Base-by-base conservation (phyloP, 768 basidiomycete genomes). In the Tricholomella constricta region DNA sequence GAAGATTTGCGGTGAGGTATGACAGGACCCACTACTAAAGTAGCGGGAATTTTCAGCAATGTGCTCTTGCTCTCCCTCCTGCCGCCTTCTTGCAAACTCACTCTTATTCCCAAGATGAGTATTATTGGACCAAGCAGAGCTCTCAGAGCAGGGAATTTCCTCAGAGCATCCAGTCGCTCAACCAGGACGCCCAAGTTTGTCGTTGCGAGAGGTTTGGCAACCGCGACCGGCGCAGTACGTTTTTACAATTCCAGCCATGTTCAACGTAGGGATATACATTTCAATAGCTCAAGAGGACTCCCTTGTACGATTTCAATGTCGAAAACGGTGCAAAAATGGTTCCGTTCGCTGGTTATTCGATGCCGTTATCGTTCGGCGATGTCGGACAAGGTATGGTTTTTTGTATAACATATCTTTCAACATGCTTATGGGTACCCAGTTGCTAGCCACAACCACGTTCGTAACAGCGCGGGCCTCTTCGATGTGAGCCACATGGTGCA, bases 401-500 rank as follows among this genome's bases (percentile, higher is more conserved):
- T 25, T 15, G 15, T 27, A 23, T 14, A 17, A 38, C 17, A 38
- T 34, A 43, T 23, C 54, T 38, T 43, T 46, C 42, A 17, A 41
- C 7, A 11, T 4, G 25, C 31, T 40, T 3, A 23, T 38, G 25
- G 11, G 37, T 40, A 34, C 40, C 40, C 67, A 97, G 95, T 92
- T 48, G 85, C 88, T 8, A 94, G 91, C 61, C 96, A 99, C 70
- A 83, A 88, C 40, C 89, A 98, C 63, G 91, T 95, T 45, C 85
- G 97, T 36, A 81, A 74, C 11, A 80, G 79, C 31, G 91, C 83
- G 1, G 94, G 94, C 0, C 76, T 99, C 27, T 99, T 99, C 67
- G 97, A 99, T 65, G 97, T 99, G 23, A 92, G 92, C 19, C 97
- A 99, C 70, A 99, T 99, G 96, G 90, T 98, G 14, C 96, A 98